Base-by-base conservation (phyloP, 2,329 filamentous ascomycete species). In the Fusarium pininemorale region DNA sequence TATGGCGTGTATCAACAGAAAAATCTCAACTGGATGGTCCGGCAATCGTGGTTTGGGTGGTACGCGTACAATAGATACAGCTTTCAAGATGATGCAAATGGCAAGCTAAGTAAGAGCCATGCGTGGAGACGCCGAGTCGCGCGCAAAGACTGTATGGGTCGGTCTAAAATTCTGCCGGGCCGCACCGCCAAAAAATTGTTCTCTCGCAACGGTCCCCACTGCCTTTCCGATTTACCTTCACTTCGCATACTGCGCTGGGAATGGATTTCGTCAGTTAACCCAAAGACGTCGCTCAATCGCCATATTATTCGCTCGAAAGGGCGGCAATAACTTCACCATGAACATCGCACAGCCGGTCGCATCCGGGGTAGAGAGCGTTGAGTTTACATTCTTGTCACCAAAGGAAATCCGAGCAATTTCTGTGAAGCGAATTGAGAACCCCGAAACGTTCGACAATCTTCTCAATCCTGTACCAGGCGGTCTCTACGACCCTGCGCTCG, bases 391-490 rank as follows among this genome's bases (percentile, higher is more conserved):
- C 80, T 90, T 98, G 76, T 91, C 93, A 26, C 88, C 91, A 58
- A 87, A 92, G 69, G 96, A 99, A 83, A 95, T 99, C 81, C 91
- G 92, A 81, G 89, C 91, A 70, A 91, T 98, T 78, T 99, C 96
- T 14, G 96, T 98, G 76, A 96, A 96, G 86, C 91, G 92, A 83
- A 97, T 99, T 78, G 93, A 97, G 80, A 97, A 97, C 85, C 92
- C 95, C 58, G 94, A 90, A 75, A 98, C 96, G n/a, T 96, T 98
- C 82, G 96, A 98, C 84, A 94, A 91, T 66, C 90, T 98, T 64
- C 88, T 97, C 75, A 95, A 98, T 78, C 95, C 96, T 13, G 90
- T 97, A 15, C 93, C 95, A 20, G 95, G 95, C 67, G 96, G 96
- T 81, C 88, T 99, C 14, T 98, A 99, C 80, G 96, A 98, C 83